Conservation (phyloP, 225 moss, liverwort and hornwort genomes). For the Sphagnum tenellum region DNA sequence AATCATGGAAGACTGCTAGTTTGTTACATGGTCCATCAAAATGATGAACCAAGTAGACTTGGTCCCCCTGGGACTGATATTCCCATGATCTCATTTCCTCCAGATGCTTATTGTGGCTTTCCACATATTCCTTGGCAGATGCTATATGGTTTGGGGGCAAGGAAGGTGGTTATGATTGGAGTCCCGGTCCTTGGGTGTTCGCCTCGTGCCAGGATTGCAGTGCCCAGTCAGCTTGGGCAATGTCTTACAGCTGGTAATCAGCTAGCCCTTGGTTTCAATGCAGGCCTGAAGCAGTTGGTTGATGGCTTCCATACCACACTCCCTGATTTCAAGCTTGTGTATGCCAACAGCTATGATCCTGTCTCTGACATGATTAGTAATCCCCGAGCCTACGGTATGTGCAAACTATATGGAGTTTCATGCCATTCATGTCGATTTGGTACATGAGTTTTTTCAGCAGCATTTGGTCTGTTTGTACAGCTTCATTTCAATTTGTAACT, state of each 20-base stretch:
- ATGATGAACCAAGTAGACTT: no score
- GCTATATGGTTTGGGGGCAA: conserved; percentile 22
- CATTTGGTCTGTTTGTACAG: background rate
- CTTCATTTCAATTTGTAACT: background rate
- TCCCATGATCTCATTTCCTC: no score
- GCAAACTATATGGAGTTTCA: background rate
- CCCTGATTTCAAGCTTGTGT: conserved; percentile 21
- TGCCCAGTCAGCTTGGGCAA: conserved; percentile 13
- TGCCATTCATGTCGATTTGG: no score
- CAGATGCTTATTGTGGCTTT: no score
- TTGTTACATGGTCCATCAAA: no score
- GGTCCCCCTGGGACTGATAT: no score
- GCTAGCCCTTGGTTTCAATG: conserved; percentile 24
- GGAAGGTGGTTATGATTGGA: conserved; percentile 26
- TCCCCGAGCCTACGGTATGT: conserved; percentile 17
- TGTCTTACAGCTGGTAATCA: conserved; percentile 23
- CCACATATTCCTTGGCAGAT: conserved; percentile 10
- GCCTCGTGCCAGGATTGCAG: conserved; percentile 12
- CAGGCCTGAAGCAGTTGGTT: conserved; percentile 23
- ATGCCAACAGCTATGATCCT: conserved; percentile 16
- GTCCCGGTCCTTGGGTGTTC: conserved; percentile 32
- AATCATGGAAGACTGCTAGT: no score
- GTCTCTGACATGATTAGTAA: conserved; percentile 15
- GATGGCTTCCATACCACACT: conserved; percentile 3
- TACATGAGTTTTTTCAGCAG: background rate